Conservation (phyloP, 2,329 filamentous ascomycete species). For the Juglanconis juglandina region DNA sequence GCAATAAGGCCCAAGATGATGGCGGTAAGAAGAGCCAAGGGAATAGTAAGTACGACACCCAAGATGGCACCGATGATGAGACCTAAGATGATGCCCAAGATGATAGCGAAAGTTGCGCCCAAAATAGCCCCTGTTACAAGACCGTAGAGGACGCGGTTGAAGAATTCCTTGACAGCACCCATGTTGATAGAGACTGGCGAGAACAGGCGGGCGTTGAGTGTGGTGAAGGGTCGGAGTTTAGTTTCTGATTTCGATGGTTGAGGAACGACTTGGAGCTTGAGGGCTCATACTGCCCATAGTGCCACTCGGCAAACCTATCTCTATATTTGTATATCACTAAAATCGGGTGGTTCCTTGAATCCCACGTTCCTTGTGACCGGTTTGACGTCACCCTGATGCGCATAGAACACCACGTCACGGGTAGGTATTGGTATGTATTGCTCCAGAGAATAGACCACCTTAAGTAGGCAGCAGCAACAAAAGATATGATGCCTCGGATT, state of each 20-base stretch:
- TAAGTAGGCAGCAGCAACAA: no score
- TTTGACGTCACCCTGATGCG: no score
- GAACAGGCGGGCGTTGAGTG: background rate
- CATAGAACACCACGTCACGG: no score
- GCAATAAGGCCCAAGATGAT: constrained; percentile 6
- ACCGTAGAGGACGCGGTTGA: constrained; percentile 11
- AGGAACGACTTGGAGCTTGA: background rate
- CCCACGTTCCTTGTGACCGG: no score
- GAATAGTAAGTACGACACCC: constrained; percentile 1
- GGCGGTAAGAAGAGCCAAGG: background rate
- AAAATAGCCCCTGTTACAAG: background rate
- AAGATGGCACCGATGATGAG: constrained; percentile 4
- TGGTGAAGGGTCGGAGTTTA: background rate
- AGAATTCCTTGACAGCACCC: constrained; percentile 5
- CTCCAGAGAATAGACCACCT: no score
- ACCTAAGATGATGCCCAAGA: constrained; percentile 1
- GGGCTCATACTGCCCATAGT: no score
- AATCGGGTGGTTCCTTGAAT: no score
- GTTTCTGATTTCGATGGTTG: background rate
- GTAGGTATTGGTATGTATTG: no score
- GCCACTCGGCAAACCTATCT: no score
- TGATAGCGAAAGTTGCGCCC: background rate
- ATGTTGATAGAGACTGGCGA: background rate
- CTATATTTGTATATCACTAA: no score
- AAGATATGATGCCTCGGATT: no score